Base-by-base conservation (phyloP, 164 flowering plant genomes). In the Macadamia tetraphylla region DNA sequence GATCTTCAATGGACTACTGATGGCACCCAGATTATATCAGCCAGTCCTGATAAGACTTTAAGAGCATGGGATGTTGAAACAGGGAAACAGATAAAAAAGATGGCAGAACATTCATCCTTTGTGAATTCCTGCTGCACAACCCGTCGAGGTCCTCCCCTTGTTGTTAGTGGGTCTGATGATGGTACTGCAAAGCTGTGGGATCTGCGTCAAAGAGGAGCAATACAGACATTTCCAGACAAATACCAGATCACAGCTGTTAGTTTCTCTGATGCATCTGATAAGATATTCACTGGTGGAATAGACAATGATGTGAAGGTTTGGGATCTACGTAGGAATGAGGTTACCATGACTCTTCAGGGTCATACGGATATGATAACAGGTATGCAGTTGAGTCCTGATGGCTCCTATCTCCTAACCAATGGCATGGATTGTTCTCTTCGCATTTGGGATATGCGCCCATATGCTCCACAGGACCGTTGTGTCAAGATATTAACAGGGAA, bases 121-220 rank as follows among this genome's bases (percentile, higher is more conserved):
- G 99, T 94, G 69, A 94, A 92, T 68, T 85, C 99, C 0, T 94
- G 99, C 76, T 92, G 92, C 74, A 97, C 93, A 66, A 81, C 97
- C 6, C 82, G 97, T 9, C 74, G 99, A 67, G 99, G 97, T 11
- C 99, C 95, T 7, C 97, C 99, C 31, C 97, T 92, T 73, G 85
- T 92, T 67, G 95, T 94, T 35, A 94, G 97, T 71, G 99, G 99
- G 9, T 94, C 99, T 12, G 99, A 94, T 80, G 99, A 94, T 74
- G 99, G 99, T 43, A 92, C 99, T 75, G 96, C 97, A 17, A 90
- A 90, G 69, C 95, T 92, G 12, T 92, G 97, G 99, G 99, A 94
- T 70, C 85, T 94, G 83, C 90, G 99, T 42, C 96, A 87, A 59
- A 80, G 94, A 74, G 99, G 99, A 62, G 90, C 99, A 11, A 82